A percentile compares a stretch with the other conserved stretches of the same genome.
Conservation (phyloP, 768 basidiomycete species). For the Podaxis carcinomalis region DNA sequence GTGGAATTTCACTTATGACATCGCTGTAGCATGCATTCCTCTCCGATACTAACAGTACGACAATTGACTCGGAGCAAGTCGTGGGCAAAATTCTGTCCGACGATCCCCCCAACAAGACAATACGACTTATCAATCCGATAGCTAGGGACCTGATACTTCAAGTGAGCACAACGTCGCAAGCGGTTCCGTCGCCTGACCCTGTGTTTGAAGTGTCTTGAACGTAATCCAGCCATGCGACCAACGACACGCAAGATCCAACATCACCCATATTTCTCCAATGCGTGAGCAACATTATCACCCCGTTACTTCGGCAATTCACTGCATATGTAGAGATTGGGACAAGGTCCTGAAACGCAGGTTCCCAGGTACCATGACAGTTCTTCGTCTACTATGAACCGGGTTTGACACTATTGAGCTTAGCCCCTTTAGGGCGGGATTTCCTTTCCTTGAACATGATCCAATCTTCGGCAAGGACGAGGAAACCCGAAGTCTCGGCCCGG, state of each 20-base stretch:
- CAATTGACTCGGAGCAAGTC: not conserved
- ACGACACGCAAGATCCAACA: constrained; percentile 35
- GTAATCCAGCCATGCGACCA: constrained; percentile 46
- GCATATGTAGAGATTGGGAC: constrained; percentile 34
- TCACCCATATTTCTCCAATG: constrained; percentile 44
- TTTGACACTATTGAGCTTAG: not conserved
- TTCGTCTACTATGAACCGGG: too few species aligned
- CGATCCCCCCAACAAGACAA: constrained; percentile 12
- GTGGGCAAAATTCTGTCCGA: not conserved
- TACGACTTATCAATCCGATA: constrained; percentile 23
- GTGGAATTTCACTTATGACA: not conserved
- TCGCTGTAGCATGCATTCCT: constrained; percentile 38
- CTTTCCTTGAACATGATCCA: not conserved
- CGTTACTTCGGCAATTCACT: constrained; percentile 9
- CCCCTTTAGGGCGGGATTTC: not conserved
- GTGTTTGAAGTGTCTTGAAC: constrained; percentile 45
- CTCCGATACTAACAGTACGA: constrained; percentile 13
- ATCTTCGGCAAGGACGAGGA: not conserved
- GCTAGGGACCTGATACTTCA: constrained; percentile 41
- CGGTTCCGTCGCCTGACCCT: constrained; percentile 2
- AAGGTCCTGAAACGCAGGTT: constrained; percentile 26
- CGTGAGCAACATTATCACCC: constrained; percentile 32
- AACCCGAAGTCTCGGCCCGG: not conserved
- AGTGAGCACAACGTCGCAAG: constrained; percentile 25
- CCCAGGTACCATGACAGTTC: constrained; percentile 20